Evolutionary conservation across 139 green algal species (phyloP), one percentile per base, ranked within the genome.

Genomic region (Micractinium conductrix): DNA sequence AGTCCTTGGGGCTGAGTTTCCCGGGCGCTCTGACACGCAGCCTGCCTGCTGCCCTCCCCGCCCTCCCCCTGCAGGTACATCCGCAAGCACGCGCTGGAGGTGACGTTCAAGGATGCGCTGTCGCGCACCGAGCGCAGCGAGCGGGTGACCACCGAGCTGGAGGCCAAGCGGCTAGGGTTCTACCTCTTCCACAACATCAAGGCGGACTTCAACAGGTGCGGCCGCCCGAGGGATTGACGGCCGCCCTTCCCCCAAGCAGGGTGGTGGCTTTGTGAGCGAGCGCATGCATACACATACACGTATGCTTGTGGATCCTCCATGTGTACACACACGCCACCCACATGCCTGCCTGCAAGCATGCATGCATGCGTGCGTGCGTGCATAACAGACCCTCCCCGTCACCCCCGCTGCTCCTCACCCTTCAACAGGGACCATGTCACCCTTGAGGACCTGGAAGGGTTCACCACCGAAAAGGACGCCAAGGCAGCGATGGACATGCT

Each of bases 101-200:
- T 92, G 14, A 94, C 85, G 7, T 90, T 95, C 62, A 85, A 80
- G 9, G 88, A 95, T 53, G 85, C 90, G 70, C 80, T 95, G 70
- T 87, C 70, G 38, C 37, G 45, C 4, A 81, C 74, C 0, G 86
- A 83, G 79, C 78, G 37, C 40, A 63, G 44, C 53, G 63, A 88
- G 63, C n/a, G 80, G 43, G 78, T 94, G 33, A 90, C 75, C 9
- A 88, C n/a, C 53, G 88, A 93, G 79, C 80, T 80, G 71, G 90
- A 94, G 84, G 93, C 89, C 35, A 93, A 92, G 86, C 85, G 87
- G 38, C 82, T 95, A 75, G 93, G 48, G 40, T 86, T 92, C 72
- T 94, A 89, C 84, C 40, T 94, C 42, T 94, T 90, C 78, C 90
- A 89, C 85, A 95, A 96, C 72, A 35, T 95, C 35, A 89, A 93